Evolutionary conservation across 495 filamentous ascomycete species (phyloP).

Genomic region (Hypoxylon lienhwacheense): DNA sequence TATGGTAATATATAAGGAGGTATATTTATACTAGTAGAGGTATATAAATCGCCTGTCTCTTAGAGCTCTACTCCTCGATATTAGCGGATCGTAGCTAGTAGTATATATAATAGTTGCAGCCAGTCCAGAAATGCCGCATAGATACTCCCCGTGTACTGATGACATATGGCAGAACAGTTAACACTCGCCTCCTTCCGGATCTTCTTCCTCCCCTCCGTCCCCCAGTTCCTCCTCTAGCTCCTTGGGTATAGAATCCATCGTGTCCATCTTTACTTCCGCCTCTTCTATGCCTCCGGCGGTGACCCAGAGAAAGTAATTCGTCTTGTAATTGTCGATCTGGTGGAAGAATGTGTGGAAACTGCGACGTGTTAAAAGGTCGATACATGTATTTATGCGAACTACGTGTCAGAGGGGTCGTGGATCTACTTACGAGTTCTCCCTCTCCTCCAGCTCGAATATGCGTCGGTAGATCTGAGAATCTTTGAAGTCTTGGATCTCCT

Average conservation of each 20-base stretch:
- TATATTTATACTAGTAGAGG: too few species aligned
- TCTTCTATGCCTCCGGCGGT: conserved; percentile 65
- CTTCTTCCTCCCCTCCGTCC: conserved; percentile 37
- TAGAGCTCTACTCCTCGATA: too few species aligned
- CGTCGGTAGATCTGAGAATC: conserved; percentile 88
- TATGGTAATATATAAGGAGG: too few species aligned
- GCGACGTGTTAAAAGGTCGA: conserved; percentile 6
- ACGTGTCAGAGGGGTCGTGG: not conserved
- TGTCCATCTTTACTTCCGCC: conserved; percentile 40
- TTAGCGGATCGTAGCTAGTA: too few species aligned
- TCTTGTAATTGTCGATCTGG: conserved; percentile 76
- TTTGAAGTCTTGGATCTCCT: conserved; percentile 85
- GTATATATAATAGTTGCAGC: too few species aligned
- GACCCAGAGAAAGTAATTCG: conserved; percentile 74
- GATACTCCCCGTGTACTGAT: too few species aligned
- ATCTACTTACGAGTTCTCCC: conserved; percentile 66
- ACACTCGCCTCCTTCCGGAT: conserved; percentile 30
- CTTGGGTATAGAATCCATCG: conserved; percentile 25
- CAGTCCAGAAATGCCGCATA: not conserved
- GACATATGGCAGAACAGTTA: not conserved
- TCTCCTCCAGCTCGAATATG: conserved; percentile 87
- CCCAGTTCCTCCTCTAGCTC: conserved; percentile 36
- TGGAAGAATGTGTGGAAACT: conserved; percentile 83
- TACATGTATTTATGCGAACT: not conserved
- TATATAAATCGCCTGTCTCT: too few species aligned